Conservation (phyloP, 2,329 filamentous ascomycete genomes). For the Aspergillus transmontanensis region DNA sequence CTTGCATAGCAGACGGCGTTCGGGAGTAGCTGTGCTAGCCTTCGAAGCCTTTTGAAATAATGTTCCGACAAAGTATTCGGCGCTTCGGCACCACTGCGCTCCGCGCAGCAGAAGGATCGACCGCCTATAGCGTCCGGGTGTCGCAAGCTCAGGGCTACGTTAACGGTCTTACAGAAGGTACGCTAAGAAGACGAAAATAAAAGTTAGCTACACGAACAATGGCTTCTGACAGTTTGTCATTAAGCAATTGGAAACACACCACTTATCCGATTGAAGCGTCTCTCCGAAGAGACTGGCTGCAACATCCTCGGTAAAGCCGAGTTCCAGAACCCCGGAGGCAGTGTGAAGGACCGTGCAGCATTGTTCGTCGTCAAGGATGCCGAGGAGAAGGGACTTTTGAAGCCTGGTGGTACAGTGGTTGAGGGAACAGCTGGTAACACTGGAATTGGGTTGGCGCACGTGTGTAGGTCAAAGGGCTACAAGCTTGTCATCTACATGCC, state of each 20-base stretch:
- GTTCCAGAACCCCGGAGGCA: slow-evolving; percentile 97
- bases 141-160: slow-evolving; percentile 79
- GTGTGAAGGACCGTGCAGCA: slow-evolving; percentile 93
- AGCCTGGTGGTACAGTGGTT: slow-evolving; percentile 87
- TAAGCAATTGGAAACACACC: slow-evolving; percentile 96
- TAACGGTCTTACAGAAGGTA: slow-evolving; percentile 80
- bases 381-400: slow-evolving; percentile 80
- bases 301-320: slow-evolving; percentile 95
- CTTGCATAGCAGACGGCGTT: neutral
- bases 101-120: slow-evolving; percentile 55
- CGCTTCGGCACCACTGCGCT: slow-evolving; percentile 67
- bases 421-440: slow-evolving; percentile 98
- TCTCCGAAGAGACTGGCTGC: slow-evolving; percentile 90
- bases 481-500: slow-evolving; percentile 99
- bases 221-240: neutral
- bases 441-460: slow-evolving; percentile 94
- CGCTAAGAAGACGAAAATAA: slow-evolving; percentile 17
- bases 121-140: slow-evolving; percentile 68
- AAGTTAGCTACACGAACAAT: neutral
- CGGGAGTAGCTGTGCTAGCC: neutral
- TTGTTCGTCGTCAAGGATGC: slow-evolving; percentile 93
- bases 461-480: slow-evolving; percentile 90
- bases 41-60: slow-evolving; percentile 41
- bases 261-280: slow-evolving; percentile 82
- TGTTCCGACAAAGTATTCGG: slow-evolving; percentile 71